Percentiles rank a stretch among this genome's conserved stretches.
Evolutionary conservation across 2,329 filamentous ascomycete genomes (phyloP).

Genomic region (Aspergillus jensenii): DNA sequence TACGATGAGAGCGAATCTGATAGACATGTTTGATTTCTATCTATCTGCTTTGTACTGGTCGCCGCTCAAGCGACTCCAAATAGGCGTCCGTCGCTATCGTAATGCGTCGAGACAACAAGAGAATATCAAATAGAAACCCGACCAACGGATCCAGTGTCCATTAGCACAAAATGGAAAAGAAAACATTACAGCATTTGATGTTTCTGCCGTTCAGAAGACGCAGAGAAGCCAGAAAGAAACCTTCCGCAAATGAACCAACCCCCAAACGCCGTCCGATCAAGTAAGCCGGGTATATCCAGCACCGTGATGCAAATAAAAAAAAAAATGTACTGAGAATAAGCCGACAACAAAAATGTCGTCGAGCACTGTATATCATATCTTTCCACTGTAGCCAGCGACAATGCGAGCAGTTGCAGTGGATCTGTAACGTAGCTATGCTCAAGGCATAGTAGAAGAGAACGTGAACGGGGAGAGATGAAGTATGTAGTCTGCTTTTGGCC

Average conservation of each 20-base stretch:
- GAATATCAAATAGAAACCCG: slow-evolving; percentile 3
- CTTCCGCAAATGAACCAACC: slow-evolving; percentile 23
- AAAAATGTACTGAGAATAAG: slow-evolving; percentile 37
- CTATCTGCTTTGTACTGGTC: slow-evolving; percentile 2
- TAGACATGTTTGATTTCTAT: slow-evolving; percentile 10
- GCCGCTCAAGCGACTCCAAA: slow-evolving; percentile 1
- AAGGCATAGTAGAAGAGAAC: slow-evolving; percentile 19
- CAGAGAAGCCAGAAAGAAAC: slow-evolving; percentile 6
- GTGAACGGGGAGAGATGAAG: slow-evolving; percentile 11
- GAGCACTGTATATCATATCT: slow-evolving; percentile 10
- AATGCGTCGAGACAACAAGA: slow-evolving; percentile 6
- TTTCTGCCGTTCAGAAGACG: slow-evolving; percentile 1
- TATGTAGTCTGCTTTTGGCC: slow-evolving; percentile 21
- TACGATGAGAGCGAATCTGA: neutral
- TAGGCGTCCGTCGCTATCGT: slow-evolving; percentile 3
- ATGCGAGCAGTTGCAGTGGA: slow-evolving; percentile 16
- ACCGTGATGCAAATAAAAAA: slow-evolving; percentile 42
- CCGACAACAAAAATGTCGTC: slow-evolving; percentile 19
- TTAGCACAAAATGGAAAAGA: slow-evolving; percentile 3
- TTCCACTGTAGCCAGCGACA: slow-evolving; percentile 6
- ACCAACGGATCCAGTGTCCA: slow-evolving; percentile 1
- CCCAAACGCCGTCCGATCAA: slow-evolving; percentile 41
- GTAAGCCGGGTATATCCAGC: slow-evolving; percentile 51
- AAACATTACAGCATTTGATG: slow-evolving; percentile 8
- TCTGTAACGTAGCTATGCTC: slow-evolving; percentile 22